Conservation (phyloP, 768 basidiomycete genomes). For the Lactarius sanguifluus region DNA sequence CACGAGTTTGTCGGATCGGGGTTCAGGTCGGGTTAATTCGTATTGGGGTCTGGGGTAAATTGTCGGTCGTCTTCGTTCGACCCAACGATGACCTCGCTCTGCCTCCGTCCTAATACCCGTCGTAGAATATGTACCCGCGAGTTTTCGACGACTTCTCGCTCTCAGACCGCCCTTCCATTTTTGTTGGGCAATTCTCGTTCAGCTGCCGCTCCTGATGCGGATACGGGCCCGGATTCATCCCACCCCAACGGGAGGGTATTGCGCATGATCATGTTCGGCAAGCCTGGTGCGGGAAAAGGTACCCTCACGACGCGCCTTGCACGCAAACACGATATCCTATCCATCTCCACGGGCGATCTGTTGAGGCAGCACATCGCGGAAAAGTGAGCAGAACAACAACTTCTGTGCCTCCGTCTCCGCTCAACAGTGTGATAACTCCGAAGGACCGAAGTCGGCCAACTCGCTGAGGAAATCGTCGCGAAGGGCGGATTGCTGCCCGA, state of each 20-base stretch:
- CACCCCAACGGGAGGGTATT: constrained; percentile 36
- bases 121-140: constrained; percentile 33
- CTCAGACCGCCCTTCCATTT: constrained; percentile 50
- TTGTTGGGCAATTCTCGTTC: constrained; percentile 32
- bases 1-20: constrained; percentile 12
- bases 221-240: constrained; percentile 15
- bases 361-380: constrained; percentile 81
- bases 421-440: neutral
- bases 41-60: neutral
- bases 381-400: constrained; percentile 39
- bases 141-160: constrained; percentile 36
- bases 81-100: constrained; percentile 24
- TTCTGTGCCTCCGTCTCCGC: neutral
- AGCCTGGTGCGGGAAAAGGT: constrained; percentile 85
- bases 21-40: neutral
- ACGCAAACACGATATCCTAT: constrained; percentile 75
- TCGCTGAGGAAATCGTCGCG: constrained; percentile 79
- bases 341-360: constrained; percentile 82
- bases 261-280: constrained; percentile 76
- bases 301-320: constrained; percentile 75
- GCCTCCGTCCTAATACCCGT: constrained; percentile 12
- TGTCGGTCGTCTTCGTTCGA: neutral
- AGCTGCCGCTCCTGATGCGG: constrained; percentile 21
- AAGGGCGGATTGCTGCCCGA: constrained; percentile 76
- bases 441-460: constrained; percentile 67